Percentiles rank a stretch among this genome's conserved stretches.
phyloP scores from a whole-genome alignment of 257 asterid species.

The Nemophila menziesii region DNA sequence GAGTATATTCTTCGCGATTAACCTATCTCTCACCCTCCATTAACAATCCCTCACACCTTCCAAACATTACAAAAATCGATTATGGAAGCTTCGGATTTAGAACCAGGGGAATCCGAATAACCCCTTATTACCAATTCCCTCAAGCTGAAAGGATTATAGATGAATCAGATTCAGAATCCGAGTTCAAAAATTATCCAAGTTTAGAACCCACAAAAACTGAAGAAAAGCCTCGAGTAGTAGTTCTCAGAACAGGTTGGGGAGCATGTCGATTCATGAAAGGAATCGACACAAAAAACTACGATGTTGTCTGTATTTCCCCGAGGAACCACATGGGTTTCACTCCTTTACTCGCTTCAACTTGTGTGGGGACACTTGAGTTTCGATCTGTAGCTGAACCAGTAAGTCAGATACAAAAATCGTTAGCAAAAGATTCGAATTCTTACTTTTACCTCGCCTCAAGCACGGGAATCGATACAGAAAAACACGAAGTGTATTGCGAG shows the following conservation, averaged over 20 bases:
- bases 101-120: conserved; percentile 45
- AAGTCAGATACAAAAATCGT: conserved; percentile 70
- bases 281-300: conserved; percentile 56
- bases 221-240: conserved; percentile 89
- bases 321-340: conserved; percentile 97
- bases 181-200: conserved; percentile 47
- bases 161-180: conserved; percentile 51
- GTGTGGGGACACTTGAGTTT: conserved; percentile 90
- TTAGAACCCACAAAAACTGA: conserved; percentile 80
- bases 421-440: conserved; percentile 84
- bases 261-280: conserved; percentile 94
- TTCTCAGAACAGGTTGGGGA: conserved; percentile 93
- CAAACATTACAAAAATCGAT: conserved; percentile 17
- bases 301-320: conserved; percentile 85
- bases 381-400: conserved; percentile 94
- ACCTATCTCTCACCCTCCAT: conserved; percentile 12
- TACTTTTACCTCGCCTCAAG: conserved; percentile 74
- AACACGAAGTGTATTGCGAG: no score
- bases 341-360: conserved; percentile 90
- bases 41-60: conserved; percentile 16
- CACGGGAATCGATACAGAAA: conserved; percentile 45
- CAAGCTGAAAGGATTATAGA: conserved; percentile 40
- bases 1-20: conserved; percentile 15
- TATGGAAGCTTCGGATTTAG: conserved; percentile 20
- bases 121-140: conserved; percentile 39